These are phyloP conservation scores for Bisporella sp. DNA, from an alignment of 2,329 filamentous ascomycete genomes.

Conservation along the genomic window DNA sequence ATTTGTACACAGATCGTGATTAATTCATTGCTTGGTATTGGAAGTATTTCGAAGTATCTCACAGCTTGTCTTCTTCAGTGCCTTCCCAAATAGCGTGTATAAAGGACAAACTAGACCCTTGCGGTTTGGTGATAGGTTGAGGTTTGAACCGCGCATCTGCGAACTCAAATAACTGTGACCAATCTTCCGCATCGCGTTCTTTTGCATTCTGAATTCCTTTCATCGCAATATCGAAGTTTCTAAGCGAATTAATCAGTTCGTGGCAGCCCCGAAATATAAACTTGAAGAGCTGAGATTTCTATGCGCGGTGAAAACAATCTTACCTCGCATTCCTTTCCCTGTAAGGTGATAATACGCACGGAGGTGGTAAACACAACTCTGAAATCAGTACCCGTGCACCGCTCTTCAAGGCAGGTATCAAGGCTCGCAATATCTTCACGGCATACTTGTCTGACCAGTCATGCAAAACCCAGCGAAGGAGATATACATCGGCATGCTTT, in stretches of 20 bases:
- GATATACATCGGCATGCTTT: constrained; percentile 35
- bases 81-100: too few relatives aligned
- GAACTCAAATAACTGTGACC: neutral
- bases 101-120: too few relatives aligned
- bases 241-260: neutral
- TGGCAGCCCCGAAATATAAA: neutral
- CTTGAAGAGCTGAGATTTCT: neutral
- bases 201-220: neutral
- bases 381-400: constrained; percentile 23
- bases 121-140: too few relatives aligned
- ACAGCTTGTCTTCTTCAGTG: too few relatives aligned
- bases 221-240: too few relatives aligned
- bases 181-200: neutral
- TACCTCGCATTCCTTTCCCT: neutral
- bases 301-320: neutral
- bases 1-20: too few relatives aligned
- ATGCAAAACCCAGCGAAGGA: constrained; percentile 40
- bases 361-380: neutral
- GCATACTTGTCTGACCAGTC: constrained; percentile 38
- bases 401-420: constrained; percentile 35
- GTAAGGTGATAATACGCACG: neutral
- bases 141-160: neutral
- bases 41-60: too few relatives aligned
- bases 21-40: too few relatives aligned
- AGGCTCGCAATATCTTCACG: constrained; percentile 27